phyloP scores from a whole-genome alignment of 164 flowering plant species.

The Chimonanthus praecox region DNA sequence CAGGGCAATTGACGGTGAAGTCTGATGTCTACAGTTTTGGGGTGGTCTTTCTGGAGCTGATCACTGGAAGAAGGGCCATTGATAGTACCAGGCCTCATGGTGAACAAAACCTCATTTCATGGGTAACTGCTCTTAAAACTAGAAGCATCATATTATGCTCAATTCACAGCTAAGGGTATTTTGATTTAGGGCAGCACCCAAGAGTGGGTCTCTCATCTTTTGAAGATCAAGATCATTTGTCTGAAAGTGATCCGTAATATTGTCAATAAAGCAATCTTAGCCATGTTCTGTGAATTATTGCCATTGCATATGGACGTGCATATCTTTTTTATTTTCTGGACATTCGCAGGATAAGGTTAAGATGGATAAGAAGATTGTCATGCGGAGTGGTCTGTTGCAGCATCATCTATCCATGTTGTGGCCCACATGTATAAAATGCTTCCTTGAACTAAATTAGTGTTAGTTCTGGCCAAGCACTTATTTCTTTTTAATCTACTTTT shows the following conservation, averaged over 20 bases:
- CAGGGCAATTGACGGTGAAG: conserved; percentile 45
- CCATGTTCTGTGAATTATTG: background rate
- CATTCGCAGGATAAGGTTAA: background rate
- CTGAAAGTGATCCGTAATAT: background rate
- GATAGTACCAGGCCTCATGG: conserved; percentile 29
- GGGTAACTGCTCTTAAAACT: conserved; percentile 23
- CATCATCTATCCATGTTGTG: background rate
- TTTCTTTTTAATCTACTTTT: background rate
- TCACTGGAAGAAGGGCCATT: conserved; percentile 45
- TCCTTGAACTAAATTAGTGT: background rate
- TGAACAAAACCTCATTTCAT: conserved; percentile 43
- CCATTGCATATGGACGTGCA: background rate
- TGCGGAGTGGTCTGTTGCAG: background rate
- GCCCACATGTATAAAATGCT: background rate
- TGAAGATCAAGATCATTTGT: background rate
- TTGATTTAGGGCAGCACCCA: background rate
- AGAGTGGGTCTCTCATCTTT: background rate
- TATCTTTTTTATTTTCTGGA: background rate
- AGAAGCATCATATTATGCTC: background rate
- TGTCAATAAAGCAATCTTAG: background rate
- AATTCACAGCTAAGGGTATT: background rate
- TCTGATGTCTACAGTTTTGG: conserved; percentile 58
- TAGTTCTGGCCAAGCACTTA: background rate
- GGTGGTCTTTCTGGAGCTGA: conserved; percentile 46
- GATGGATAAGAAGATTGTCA: background rate